phyloP scores from a whole-genome alignment of 2,329 filamentous ascomycete species.

The Exophiala viscosa region DNA sequence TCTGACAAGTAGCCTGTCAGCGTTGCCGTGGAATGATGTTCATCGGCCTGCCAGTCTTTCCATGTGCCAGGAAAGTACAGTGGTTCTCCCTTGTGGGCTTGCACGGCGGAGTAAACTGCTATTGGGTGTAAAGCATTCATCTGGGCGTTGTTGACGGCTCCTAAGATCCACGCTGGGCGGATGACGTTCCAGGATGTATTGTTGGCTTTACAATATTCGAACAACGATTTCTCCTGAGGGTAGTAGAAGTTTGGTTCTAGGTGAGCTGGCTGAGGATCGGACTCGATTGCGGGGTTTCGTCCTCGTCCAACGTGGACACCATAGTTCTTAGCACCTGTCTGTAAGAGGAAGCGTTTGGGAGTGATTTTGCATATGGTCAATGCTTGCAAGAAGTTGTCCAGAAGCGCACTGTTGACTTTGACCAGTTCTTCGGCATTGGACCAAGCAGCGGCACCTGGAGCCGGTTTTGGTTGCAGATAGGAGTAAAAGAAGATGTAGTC shows the following conservation, averaged over 20 bases:
- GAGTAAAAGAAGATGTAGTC: slow-evolving; percentile 55
- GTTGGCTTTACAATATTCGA: slow-evolving; percentile 40
- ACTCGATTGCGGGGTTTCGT: slow-evolving; percentile 44
- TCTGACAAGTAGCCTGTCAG: slow-evolving; percentile 50
- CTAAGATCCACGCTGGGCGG: slow-evolving; percentile 48
- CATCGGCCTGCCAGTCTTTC: slow-evolving; percentile 43
- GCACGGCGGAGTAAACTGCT: slow-evolving; percentile 50
- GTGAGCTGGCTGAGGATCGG: slow-evolving; percentile 40
- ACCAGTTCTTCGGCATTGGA: slow-evolving; percentile 50
- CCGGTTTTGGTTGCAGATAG: slow-evolving; percentile 51
- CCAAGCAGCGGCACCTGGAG: slow-evolving; percentile 45
- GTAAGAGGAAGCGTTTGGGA: slow-evolving; percentile 48
- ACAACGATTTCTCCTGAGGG: slow-evolving; percentile 50
- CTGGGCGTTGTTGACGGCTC: slow-evolving; percentile 30
- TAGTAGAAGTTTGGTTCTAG: slow-evolving; percentile 56
- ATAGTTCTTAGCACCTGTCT: slow-evolving; percentile 54
- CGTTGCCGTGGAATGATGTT: slow-evolving; percentile 43
- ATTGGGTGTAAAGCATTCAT: slow-evolving; percentile 51
- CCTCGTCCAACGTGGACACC: slow-evolving; percentile 48
- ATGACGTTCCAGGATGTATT: slow-evolving; percentile 45
- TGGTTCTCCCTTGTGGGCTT: slow-evolving; percentile 39
- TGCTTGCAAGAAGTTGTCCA: slow-evolving; percentile 48
- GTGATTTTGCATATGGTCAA: slow-evolving; percentile 41
- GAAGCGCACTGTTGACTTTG: slow-evolving; percentile 43
- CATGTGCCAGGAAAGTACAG: slow-evolving; percentile 46